Conservation (phyloP, 1,139 yeast genomes). For the Yamadazyma epiphylla region DNA sequence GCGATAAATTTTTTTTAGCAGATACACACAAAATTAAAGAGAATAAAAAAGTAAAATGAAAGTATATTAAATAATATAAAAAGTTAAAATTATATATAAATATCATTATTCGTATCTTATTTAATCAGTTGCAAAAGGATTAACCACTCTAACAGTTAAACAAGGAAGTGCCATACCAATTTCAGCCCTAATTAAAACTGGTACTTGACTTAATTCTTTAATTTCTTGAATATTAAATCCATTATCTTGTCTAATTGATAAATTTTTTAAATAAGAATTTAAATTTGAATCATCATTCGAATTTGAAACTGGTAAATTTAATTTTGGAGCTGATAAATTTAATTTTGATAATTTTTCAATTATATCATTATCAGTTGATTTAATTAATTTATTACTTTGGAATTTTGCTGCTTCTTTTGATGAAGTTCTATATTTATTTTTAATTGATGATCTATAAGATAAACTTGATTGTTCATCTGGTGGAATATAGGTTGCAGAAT, state of each 20-base stretch:
- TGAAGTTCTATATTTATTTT: slow-evolving; percentile 73
- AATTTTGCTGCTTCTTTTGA: slow-evolving; percentile 65
- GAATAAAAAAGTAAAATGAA: no score
- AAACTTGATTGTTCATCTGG: slow-evolving; percentile 78
- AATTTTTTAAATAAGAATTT: slow-evolving; percentile 52
- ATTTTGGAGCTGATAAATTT: slow-evolving; percentile 50
- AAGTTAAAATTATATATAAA: slow-evolving; percentile 1
- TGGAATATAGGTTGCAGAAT: slow-evolving; percentile 87
- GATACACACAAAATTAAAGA: no score
- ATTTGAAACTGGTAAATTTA: slow-evolving; percentile 38
- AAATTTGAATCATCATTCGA: slow-evolving; percentile 20
- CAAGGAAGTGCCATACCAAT: slow-evolving; percentile 95
- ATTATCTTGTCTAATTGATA: slow-evolving; percentile 59
- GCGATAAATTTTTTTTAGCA: no score
- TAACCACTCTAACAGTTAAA: slow-evolving; percentile 86
- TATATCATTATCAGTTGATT: slow-evolving; percentile 32
- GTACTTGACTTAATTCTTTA: slow-evolving; percentile 71
- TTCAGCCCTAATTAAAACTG: slow-evolving; percentile 85
- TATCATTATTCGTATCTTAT: slow-evolving; percentile 2
- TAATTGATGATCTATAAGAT: slow-evolving; percentile 73
- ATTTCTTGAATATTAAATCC: slow-evolving; percentile 73
- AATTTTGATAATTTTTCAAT: slow-evolving; percentile 45
- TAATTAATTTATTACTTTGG: slow-evolving; percentile 26
- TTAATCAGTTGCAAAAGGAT: slow-evolving; percentile 62
- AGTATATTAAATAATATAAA: slow-evolving; percentile 1